Evolutionary conservation across 2,329 filamentous ascomycete species (phyloP), one percentile per base, ranked within the genome.

Genomic region (Aspergillus sp.): DNA sequence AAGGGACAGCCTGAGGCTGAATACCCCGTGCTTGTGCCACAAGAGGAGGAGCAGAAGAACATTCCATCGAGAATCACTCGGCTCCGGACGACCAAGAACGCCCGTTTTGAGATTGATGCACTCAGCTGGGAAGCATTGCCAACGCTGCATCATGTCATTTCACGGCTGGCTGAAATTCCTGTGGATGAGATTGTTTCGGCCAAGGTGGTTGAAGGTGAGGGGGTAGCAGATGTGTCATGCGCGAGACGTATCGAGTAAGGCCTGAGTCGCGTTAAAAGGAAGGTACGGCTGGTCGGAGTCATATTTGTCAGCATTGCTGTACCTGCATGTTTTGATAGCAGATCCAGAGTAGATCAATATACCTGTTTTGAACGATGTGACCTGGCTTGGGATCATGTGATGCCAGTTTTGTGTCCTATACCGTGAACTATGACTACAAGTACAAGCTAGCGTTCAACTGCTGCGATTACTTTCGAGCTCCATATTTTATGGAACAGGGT

Each of bases 81-180:
- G 8, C 42, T 71, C 17, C 65, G 64, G 1, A 64, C 54, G 17
- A 66, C 81, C 0, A 70, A 67, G 1, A 77, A 77, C 11, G 81
- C 82, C 0, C 76, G 67, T 2, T 71, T 88, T 54, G 71, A 75
- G 54, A 80, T 87, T 57, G 77, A 84, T 41, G 74, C 73, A 0
- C 64, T 81, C 15, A 80, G 84, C 65, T 84, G 81, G 84, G 75
- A 84, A 50, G 75, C 72, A 4, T 68, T 88, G 60, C 87, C 86
- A 0, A 89, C 86, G 2, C 72, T 88, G 55, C 85, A 88, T 66
- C 83, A 88, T 67, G 73, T 89, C 8, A 74, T 84, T 5, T 71
- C 74, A 19, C 75, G 80, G 13, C 70, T 88, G 58, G 79, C 80
- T 1, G 82, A 85, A 63, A 75, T 89, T 4, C 86, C 85, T 0